These are phyloP conservation scores for Trichosanthes cucumerina DNA, from an alignment of 306 rosid species.

Conservation along the genomic window DNA sequence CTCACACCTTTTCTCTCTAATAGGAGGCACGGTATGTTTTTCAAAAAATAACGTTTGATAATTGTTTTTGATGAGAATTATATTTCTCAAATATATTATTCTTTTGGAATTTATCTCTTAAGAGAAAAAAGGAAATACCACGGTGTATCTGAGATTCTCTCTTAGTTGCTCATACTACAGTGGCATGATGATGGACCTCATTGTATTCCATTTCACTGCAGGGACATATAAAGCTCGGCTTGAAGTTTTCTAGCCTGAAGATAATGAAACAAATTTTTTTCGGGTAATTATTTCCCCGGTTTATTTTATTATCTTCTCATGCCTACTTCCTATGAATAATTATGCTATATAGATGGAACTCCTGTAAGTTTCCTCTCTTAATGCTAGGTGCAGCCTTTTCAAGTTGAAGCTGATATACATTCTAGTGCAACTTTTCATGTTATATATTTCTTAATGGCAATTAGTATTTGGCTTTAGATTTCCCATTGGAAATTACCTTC, in stretches of 20 bases:
- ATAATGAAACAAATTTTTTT: slow-evolving; percentile 62
- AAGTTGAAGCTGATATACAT: background rate
- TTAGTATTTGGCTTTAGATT: background rate
- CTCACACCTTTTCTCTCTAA: background rate
- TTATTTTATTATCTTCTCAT: background rate
- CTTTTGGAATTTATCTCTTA: background rate
- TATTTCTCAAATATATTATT: background rate
- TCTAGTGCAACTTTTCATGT: background rate
- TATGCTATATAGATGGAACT: background rate
- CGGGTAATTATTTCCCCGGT: slow-evolving; percentile 36
- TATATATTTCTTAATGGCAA: background rate
- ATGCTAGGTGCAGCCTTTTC: background rate
- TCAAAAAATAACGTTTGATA: background rate
- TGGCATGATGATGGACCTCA: background rate
- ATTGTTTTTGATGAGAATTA: background rate
- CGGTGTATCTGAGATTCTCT: background rate
- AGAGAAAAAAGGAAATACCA: background rate
- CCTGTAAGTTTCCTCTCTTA: background rate
- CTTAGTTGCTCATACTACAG: background rate
- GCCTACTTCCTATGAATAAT: background rate
- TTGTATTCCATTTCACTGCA: slow-evolving; percentile 22
- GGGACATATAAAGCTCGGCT: slow-evolving; percentile 59
- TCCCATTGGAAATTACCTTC: too few relatives aligned
- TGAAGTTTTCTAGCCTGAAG: slow-evolving; percentile 74
- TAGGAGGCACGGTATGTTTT: background rate